A percentile compares a stretch with the other conserved stretches of the same genome.
Evolutionary conservation across 164 flowering plant species (phyloP).

Genomic region (grape (Vitis vinifera)): DNA sequence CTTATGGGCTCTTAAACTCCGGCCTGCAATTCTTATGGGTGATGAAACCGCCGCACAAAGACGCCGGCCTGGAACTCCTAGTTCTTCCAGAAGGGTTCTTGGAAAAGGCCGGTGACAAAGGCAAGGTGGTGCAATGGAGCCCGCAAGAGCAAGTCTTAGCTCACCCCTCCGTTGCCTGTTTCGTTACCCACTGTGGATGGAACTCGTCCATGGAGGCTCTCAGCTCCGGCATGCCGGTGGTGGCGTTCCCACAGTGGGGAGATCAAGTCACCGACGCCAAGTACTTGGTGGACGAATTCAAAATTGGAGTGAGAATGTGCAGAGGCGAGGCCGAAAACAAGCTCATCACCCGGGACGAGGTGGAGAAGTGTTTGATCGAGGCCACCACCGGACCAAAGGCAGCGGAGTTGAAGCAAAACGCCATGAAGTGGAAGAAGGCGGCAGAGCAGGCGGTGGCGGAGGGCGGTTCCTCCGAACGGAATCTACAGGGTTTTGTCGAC

Average conservation of each 20-base stretch:
- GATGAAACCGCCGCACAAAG: slow-evolving; percentile 32
- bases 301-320: slow-evolving; percentile 48
- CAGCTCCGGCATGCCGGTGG: slow-evolving; percentile 53
- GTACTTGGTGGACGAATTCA: slow-evolving; percentile 56
- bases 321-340: slow-evolving; percentile 38
- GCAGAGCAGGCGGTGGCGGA: slow-evolving; percentile 62
- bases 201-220: slow-evolving; percentile 68
- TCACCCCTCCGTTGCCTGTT: slow-evolving; percentile 63
- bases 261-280: slow-evolving; percentile 72
- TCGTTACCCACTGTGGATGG: slow-evolving; percentile 86
- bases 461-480: slow-evolving; percentile 71
- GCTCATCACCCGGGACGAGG: slow-evolving; percentile 47
- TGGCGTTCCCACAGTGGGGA: slow-evolving; percentile 67
- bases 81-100: slow-evolving; percentile 52
- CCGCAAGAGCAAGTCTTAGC: slow-evolving; percentile 63
- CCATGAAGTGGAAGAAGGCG: slow-evolving; percentile 55
- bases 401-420: slow-evolving; percentile 52
- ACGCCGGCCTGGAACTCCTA: not conserved
- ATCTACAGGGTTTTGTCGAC: slow-evolving; percentile 50
- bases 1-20: slow-evolving; percentile 44
- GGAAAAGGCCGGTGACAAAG: slow-evolving; percentile 46
- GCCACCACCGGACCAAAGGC: slow-evolving; percentile 52
- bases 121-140: slow-evolving; percentile 63
- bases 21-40: slow-evolving; percentile 63
- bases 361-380: slow-evolving; percentile 50